Percentiles rank a stretch among this genome's conserved stretches.
Evolutionary conservation across 192 early-diverging fungal species (phyloP).

Genomic region (Anaeromyces robustus): DNA sequence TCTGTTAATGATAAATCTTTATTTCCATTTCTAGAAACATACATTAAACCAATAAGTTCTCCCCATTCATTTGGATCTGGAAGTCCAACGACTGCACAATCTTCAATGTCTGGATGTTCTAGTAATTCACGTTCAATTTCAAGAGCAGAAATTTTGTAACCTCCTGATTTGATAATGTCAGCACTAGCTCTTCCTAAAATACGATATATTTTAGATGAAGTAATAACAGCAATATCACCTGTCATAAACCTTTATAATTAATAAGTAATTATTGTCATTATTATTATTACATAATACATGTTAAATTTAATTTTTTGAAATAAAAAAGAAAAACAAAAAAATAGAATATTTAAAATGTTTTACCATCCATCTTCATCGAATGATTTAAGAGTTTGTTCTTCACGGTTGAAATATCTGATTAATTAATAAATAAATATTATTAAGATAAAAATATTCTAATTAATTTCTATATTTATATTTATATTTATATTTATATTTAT

Average conservation of each 20-base stretch:
- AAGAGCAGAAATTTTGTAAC: constrained; percentile 70
- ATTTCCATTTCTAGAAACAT: not conserved
- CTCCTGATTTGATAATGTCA: constrained; percentile 81
- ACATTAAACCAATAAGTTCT: constrained; percentile 30
- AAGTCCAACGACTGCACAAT: constrained; percentile 59
- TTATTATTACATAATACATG: too few relatives aligned
- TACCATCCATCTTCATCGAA: constrained; percentile 59
- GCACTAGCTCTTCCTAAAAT: constrained; percentile 67
- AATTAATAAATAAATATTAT: not conserved
- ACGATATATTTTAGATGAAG: constrained; percentile 32
- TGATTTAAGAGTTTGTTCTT: constrained; percentile 52
- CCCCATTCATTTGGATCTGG: constrained; percentile 57
- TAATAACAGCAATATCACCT: constrained; percentile 50
- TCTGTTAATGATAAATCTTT: constrained; percentile 8
- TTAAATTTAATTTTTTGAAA: too few relatives aligned
- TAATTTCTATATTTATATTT: too few relatives aligned
- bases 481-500: not conserved
- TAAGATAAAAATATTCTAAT: too few relatives aligned
- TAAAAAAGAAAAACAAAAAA: too few relatives aligned
- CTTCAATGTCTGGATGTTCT: constrained; percentile 35
- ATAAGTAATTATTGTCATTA: not conserved
- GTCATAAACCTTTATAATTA: constrained; percentile 42
- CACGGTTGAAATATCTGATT: constrained; percentile 48
- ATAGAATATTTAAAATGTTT: too few relatives aligned
- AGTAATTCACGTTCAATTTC: constrained; percentile 72